Percentiles rank a stretch among this genome's conserved stretches.
These are phyloP conservation scores for Lactarius deliciosus DNA, from an alignment of 768 basidiomycete species.

Conservation along the genomic window DNA sequence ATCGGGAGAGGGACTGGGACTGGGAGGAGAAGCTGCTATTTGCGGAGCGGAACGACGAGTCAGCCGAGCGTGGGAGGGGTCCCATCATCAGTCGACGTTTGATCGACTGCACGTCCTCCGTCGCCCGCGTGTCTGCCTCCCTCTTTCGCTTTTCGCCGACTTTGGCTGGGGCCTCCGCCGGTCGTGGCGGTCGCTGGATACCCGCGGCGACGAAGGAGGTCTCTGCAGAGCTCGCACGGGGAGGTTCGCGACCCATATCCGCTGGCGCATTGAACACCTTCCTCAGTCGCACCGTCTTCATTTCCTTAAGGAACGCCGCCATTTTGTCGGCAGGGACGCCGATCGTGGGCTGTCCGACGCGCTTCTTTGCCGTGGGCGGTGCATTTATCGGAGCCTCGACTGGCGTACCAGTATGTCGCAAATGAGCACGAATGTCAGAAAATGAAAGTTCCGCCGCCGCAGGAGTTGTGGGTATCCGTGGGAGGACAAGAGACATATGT, in stretches of 20 bases:
- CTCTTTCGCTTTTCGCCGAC: slow-evolving; percentile 28
- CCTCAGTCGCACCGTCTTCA: slow-evolving; percentile 70
- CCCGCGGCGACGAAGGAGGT: slow-evolving; percentile 14
- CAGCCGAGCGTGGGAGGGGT: slow-evolving; percentile 14
- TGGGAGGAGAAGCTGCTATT: slow-evolving; percentile 20
- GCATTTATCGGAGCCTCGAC: slow-evolving; percentile 67
- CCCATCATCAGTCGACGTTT: slow-evolving; percentile 25
- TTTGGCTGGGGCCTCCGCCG: background rate
- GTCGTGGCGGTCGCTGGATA: slow-evolving; percentile 23
- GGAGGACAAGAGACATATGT: slow-evolving; percentile 24
- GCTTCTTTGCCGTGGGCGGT: slow-evolving; percentile 38
- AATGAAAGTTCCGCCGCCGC: slow-evolving; percentile 44
- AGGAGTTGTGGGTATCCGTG: slow-evolving; percentile 31
- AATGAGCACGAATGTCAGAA: slow-evolving; percentile 59
- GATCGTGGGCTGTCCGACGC: slow-evolving; percentile 62
- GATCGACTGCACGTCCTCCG: slow-evolving; percentile 8
- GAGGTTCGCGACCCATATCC: slow-evolving; percentile 28
- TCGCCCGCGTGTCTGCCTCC: slow-evolving; percentile 5
- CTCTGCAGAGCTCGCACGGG: slow-evolving; percentile 14
- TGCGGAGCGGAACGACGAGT: slow-evolving; percentile 11
- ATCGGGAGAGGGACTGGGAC: background rate
- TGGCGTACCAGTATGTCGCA: slow-evolving; percentile 57
- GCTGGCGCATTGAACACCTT: slow-evolving; percentile 47
- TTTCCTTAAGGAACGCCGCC: slow-evolving; percentile 76
- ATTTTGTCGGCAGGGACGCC: slow-evolving; percentile 80